A percentile compares a stretch with the other conserved stretches of the same genome.
Evolutionary conservation across 345 rosid species (phyloP).

Genomic region (Noccaea bulbosa): DNA sequence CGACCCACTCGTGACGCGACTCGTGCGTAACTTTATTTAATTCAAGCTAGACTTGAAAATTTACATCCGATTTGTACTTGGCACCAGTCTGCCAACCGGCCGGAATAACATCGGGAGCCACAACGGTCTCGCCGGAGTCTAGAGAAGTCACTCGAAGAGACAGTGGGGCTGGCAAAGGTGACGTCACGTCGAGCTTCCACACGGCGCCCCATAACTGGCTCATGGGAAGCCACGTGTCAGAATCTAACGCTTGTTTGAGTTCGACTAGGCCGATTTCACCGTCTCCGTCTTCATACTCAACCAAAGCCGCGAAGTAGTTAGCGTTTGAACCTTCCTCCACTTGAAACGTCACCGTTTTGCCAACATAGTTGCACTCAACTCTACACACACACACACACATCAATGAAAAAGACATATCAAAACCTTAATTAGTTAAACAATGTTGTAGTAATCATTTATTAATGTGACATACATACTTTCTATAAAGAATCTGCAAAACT

Average conservation of each 20-base stretch:
- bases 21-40: neutral
- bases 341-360: constrained; percentile 48
- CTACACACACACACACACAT: constrained; percentile 47
- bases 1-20: neutral
- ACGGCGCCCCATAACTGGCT: constrained; percentile 61
- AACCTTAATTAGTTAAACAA: neutral
- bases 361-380: constrained; percentile 56
- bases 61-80: constrained; percentile 54
- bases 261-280: constrained; percentile 53
- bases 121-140: constrained; percentile 43
- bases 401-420: neutral
- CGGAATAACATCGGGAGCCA: constrained; percentile 58
- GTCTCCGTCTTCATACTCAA: constrained; percentile 57
- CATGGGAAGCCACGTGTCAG: constrained; percentile 61
- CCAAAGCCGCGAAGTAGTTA: constrained; percentile 54
- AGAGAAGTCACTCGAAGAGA: constrained; percentile 56
- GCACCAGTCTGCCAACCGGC: constrained; percentile 58
- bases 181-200: constrained; percentile 58
- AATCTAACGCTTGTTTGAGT: constrained; percentile 50
- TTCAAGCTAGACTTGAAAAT: constrained; percentile 40
- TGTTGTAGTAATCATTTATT: neutral
- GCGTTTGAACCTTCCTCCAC: constrained; percentile 62
- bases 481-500: constrained; percentile 54
- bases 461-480: constrained; percentile 41
- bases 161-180: constrained; percentile 55